A percentile compares a stretch with the other conserved stretches of the same genome.
phyloP scores from a whole-genome alignment of 768 basidiomycete genomes.

The Rhizopogon salebrosus region DNA sequence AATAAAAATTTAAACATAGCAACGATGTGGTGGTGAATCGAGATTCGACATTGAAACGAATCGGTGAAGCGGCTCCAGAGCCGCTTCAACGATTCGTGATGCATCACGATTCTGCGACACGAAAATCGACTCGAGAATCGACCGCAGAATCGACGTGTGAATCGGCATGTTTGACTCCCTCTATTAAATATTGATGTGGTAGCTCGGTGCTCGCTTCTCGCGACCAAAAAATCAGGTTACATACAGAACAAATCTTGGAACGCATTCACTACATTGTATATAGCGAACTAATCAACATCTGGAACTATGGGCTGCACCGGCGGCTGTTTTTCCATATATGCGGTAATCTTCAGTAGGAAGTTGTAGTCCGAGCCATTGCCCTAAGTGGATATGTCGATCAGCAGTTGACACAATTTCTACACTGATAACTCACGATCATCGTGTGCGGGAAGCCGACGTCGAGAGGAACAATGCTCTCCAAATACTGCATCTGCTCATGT shows the following conservation, averaged over 20 bases:
- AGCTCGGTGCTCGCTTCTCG: too few species aligned
- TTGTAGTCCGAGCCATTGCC: constrained; percentile 8
- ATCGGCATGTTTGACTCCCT: too few species aligned
- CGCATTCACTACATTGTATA: background rate
- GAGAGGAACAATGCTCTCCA: constrained; percentile 39
- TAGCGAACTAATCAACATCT: background rate
- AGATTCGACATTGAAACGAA: too few species aligned
- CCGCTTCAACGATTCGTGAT: too few species aligned
- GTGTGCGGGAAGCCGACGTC: constrained; percentile 38
- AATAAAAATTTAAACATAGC: too few species aligned
- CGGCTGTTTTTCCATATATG: constrained; percentile 1
- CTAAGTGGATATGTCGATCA: background rate
- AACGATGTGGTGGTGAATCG: too few species aligned
- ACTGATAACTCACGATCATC: constrained; percentile 20
- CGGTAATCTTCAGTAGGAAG: constrained; percentile 1
- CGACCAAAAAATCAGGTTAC: too few species aligned
- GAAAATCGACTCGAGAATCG: too few species aligned
- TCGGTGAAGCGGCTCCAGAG: too few species aligned
- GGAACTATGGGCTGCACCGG: constrained; percentile 1
- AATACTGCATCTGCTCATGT: constrained; percentile 35
- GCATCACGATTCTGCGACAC: too few species aligned
- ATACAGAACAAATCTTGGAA: background rate
- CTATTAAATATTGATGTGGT: too few species aligned
- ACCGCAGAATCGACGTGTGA: too few species aligned
- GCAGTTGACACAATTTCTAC: background rate